Conservation (phyloP, 805 yeast genomes). For the Torulaspora quercuum region DNA sequence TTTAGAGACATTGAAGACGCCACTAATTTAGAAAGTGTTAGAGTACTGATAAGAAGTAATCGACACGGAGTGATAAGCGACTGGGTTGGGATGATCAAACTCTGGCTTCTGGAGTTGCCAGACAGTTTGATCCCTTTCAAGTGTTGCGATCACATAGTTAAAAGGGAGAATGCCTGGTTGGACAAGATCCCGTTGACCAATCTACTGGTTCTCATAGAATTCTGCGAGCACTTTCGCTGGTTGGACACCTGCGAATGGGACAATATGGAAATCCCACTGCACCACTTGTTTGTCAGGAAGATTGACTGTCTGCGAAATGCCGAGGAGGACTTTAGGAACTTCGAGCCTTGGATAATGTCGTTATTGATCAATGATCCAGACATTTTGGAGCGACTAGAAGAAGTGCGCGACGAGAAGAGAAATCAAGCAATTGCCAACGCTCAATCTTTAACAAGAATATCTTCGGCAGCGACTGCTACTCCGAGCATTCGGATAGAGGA, state of each 20-base stretch:
- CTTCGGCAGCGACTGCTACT: not conserved
- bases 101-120: slow-evolving; percentile 58
- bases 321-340: slow-evolving; percentile 2
- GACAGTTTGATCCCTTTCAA: slow-evolving; percentile 43
- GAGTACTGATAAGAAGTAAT: slow-evolving; percentile 4
- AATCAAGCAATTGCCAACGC: too few relatives aligned
- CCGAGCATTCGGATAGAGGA: slow-evolving; percentile 7
- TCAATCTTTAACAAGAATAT: not conserved
- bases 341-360: slow-evolving; percentile 4
- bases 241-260: not conserved
- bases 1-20: not conserved
- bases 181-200: slow-evolving; percentile 10
- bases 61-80: slow-evolving; percentile 11
- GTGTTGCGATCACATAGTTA: slow-evolving; percentile 6
- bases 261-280: slow-evolving; percentile 11
- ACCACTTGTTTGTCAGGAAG: slow-evolving; percentile 16
- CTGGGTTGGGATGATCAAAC: slow-evolving; percentile 44
- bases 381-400: not conserved
- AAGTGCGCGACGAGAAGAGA: not conserved
- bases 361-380: not conserved
- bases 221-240: slow-evolving; percentile 10
- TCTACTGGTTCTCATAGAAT: slow-evolving; percentile 6
- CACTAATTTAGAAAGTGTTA: slow-evolving; percentile 2
- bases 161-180: slow-evolving; percentile 7
- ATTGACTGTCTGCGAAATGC: slow-evolving; percentile 1